Evolutionary conservation across 148 eudicot genomes (phyloP), one percentile per base, ranked within the genome.

Genomic region (Amaranthus palmeri): DNA sequence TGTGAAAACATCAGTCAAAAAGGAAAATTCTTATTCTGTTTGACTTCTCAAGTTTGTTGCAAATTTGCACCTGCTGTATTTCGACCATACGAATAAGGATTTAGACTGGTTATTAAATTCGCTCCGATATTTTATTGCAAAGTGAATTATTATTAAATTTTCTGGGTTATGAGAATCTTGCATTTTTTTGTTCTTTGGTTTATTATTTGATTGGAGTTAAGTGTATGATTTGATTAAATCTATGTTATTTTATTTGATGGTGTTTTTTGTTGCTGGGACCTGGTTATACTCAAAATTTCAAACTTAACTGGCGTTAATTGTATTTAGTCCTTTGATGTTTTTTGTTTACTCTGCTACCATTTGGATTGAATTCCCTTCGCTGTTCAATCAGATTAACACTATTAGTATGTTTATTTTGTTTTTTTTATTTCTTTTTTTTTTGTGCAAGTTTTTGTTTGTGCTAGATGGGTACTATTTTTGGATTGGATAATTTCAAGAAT

Each of bases 31-130:
- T n/a, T 59, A 2, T 51, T 51, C 42, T 13, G 4, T 49, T 61
- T 72, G 74, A 72, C 74, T 13, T 72, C 48, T 44, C 9, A 36
- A 40, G 11, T 50, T 4, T 57, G 56, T 45, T 52, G 47, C 13
- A 15, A 64, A 7, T 10, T 36, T 50, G 11, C 53, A 54, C 40
- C 65, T 44, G 18, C 25, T 63, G 51, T 6, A 43, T 63, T 10
- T 43, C 67, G 45, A 44, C 50, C 45, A 2, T 1, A 25, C 67
- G 25, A 63, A 63, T 43, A 0, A 44, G 18, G 48, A 41, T 25
- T 61, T 63, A 10, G 10, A n/a, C 45, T 44, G 8, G 5, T 44
- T 10, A n/a, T 42, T 41, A 3, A 9, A 41, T 6, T 41, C 3
- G 46, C 45, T 61, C 1, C 3, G 14, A 13, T 44, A 12, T 9